These are phyloP conservation scores for Alternaria alternata DNA, from an alignment of 2,329 filamentous ascomycete species.

Conservation along the genomic window DNA sequence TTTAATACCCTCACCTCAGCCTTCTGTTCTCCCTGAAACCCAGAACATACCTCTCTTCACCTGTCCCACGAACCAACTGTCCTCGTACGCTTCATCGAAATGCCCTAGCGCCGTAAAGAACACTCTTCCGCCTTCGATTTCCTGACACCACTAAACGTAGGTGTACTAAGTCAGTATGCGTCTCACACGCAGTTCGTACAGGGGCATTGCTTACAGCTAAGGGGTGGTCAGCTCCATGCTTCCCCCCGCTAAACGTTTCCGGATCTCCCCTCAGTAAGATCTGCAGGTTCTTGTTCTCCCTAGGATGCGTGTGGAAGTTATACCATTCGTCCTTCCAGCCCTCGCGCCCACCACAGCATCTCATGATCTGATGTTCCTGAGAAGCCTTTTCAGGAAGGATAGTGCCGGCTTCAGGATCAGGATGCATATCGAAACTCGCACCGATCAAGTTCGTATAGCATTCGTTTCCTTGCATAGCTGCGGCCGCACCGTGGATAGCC, in stretches of 20 bases:
- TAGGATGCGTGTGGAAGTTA: slow-evolving; percentile 36
- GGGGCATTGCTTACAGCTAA: slow-evolving; percentile 11
- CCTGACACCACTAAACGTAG: slow-evolving; percentile 33
- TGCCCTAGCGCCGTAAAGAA: slow-evolving; percentile 38
- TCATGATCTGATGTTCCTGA: slow-evolving; percentile 17
- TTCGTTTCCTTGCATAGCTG: slow-evolving; percentile 29
- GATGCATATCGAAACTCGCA: slow-evolving; percentile 40
- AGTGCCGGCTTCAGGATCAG: slow-evolving; percentile 27
- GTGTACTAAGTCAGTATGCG: neutral
- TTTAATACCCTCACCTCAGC: neutral
- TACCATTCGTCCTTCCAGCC: slow-evolving; percentile 42
- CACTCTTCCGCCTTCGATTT: slow-evolving; percentile 37
- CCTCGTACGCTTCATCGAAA: slow-evolving; percentile 38
- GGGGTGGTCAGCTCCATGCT: slow-evolving; percentile 38
- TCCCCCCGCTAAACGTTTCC: slow-evolving; percentile 30
- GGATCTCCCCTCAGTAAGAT: slow-evolving; percentile 33
- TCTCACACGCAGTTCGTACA: neutral
- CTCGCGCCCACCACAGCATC: slow-evolving; percentile 4
- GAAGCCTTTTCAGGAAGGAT: slow-evolving; percentile 19
- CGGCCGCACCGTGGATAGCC: slow-evolving; percentile 38
- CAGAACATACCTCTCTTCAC: slow-evolving; percentile 33
- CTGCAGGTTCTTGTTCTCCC: slow-evolving; percentile 28
- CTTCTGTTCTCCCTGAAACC: slow-evolving; percentile 15
- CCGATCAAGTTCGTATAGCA: slow-evolving; percentile 37
- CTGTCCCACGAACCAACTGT: slow-evolving; percentile 32